Evolutionary conservation across 1,139 yeast genomes (phyloP), one percentile per base, ranked within the genome.

Genomic region (Debaryomyces udenii): DNA sequence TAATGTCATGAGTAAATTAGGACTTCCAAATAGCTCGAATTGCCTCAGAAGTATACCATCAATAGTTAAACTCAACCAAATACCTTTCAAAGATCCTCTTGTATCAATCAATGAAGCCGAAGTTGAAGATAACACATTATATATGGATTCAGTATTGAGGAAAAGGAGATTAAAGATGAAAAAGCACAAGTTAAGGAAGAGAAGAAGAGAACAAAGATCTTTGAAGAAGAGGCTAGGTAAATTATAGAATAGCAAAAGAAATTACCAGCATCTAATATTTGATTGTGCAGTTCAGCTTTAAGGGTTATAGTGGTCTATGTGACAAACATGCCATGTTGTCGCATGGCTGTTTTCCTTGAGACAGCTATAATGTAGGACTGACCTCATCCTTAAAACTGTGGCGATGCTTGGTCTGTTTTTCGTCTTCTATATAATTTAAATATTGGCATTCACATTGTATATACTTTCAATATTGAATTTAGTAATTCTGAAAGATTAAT

Each of bases 111-210:
- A 35, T n/a, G 42, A 34, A 10, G 22, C 17, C 4, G 42, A 35
- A 11, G 22, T 10, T 10, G 47, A 48, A 15, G 58, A 53, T 43
- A 59, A 61, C 42, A 62, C 67, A 33, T 54, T 76, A 52, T 55
- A 70, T 45, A 60, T 71, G 47, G 86, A 81, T 57, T 80, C 86
- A 9, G 88, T 82, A 27, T 67, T 81, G 64, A 76, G 87, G 62
- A 82, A 82, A 56, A 77, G 88, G 66, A 72, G 82, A 60, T 76
- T 80, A 59, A 81, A 81, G 69, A 82, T 82, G 86, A 82, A 81
- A 71, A 82, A 82, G 61, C 88, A 82, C 61, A 82, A 82, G 64
- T 68, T 80, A 61, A 79, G 83, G 67, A 82, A 82, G 73, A 80
- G 87, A 76, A 80, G 88, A 76, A 80, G 74, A 64, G 78, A 72